These are phyloP conservation scores for Pseudogymnoascus sp. DNA, from an alignment of 2,329 filamentous ascomycete species.

Conservation along the genomic window DNA sequence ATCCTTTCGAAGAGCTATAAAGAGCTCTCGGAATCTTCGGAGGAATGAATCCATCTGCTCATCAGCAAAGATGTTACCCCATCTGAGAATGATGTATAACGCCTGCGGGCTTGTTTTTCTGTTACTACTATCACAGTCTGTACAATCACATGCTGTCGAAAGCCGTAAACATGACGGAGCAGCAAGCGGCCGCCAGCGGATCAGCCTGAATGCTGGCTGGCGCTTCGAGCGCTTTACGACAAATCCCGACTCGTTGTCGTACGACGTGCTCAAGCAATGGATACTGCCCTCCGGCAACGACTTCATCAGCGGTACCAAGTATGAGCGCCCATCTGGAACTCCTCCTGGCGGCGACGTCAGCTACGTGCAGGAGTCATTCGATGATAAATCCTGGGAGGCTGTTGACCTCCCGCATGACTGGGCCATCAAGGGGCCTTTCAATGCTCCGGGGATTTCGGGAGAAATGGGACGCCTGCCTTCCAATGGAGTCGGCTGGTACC, in stretches of 20 bases:
- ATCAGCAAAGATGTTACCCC: background rate
- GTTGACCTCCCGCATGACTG: constrained; percentile 42
- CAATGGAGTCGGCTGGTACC: constrained; percentile 49
- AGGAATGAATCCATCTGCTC: background rate
- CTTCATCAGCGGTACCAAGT: constrained; percentile 31
- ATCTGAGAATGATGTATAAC: background rate
- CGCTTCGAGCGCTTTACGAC: constrained; percentile 31
- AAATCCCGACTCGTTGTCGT: constrained; percentile 33
- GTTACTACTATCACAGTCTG: background rate
- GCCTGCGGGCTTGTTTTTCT: background rate
- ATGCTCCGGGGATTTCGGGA: constrained; percentile 30
- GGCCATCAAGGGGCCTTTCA: constrained; percentile 41
- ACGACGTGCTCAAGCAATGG: constrained; percentile 34
- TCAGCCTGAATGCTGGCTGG: constrained; percentile 30
- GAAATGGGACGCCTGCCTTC: constrained; percentile 40
- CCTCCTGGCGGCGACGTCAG: constrained; percentile 26
- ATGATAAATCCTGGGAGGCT: constrained; percentile 36
- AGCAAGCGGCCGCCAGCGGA: background rate
- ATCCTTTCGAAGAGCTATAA: background rate
- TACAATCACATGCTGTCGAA: background rate
- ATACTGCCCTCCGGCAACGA: constrained; percentile 36
- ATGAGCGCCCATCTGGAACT: constrained; percentile 28
- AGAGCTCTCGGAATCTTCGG: background rate
- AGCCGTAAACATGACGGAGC: background rate
- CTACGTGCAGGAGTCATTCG: constrained; percentile 30